These are phyloP conservation scores for Neonectria faginata DNA, from an alignment of 2,329 filamentous ascomycete genomes.

Conservation along the genomic window DNA sequence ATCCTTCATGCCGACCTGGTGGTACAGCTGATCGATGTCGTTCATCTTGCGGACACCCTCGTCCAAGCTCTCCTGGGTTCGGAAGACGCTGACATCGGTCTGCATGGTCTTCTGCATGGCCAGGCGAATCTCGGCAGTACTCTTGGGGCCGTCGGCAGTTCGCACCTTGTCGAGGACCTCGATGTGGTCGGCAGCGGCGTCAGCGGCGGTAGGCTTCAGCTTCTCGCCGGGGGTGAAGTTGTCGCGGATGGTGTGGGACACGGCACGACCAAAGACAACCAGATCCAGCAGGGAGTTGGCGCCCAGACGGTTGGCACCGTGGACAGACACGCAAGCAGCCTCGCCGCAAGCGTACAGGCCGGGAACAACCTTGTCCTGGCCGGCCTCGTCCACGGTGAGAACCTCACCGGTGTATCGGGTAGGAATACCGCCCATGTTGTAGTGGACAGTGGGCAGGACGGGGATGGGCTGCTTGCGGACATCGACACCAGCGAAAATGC, in stretches of 20 bases:
- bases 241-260: slow-evolving; percentile 96
- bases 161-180: slow-evolving; percentile 86
- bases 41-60: slow-evolving; percentile 91
- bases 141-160: slow-evolving; percentile 85
- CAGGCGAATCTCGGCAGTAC: slow-evolving; percentile 86
- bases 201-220: slow-evolving; percentile 82
- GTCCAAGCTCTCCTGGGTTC: slow-evolving; percentile 91
- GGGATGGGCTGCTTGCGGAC: slow-evolving; percentile 97
- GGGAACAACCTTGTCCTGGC: slow-evolving; percentile 92
- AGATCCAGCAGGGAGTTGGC: slow-evolving; percentile 98
- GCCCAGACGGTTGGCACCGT: slow-evolving; percentile 96
- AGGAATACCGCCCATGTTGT: slow-evolving; percentile 99
- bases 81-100: slow-evolving; percentile 95
- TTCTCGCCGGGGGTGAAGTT: slow-evolving; percentile 87
- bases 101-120: slow-evolving; percentile 99
- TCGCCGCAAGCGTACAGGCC: slow-evolving; percentile 97
- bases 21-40: slow-evolving; percentile 83
- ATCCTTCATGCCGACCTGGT: slow-evolving; percentile 93
- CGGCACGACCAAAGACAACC: slow-evolving; percentile 96
- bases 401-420: slow-evolving; percentile 98
- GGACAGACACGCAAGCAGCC: slow-evolving; percentile 96
- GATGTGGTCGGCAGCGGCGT: slow-evolving; percentile 90
- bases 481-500: slow-evolving; percentile 97
- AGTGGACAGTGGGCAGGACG: slow-evolving; percentile 96
- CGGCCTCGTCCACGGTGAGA: slow-evolving; percentile 84